phyloP scores from a whole-genome alignment of 805 yeast genomes.

The Lachancea cidri region DNA sequence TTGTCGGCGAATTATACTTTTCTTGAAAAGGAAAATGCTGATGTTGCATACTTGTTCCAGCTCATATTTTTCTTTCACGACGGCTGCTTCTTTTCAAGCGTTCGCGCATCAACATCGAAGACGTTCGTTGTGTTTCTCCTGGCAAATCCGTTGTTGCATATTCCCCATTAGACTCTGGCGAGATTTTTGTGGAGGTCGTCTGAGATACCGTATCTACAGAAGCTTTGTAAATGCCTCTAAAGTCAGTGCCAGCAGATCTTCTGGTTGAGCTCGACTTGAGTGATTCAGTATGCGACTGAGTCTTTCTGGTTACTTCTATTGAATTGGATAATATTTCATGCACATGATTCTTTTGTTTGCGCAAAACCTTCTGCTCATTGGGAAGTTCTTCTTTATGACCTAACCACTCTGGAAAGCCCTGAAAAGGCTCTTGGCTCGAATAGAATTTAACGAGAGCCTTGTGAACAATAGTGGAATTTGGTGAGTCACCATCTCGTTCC shows the following conservation, averaged over 20 bases:
- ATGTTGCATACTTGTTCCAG: too few relatives aligned
- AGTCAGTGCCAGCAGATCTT: conserved; percentile 6
- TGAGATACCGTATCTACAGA: too few relatives aligned
- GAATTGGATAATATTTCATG: conserved; percentile 1
- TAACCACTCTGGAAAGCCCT: conserved; percentile 35
- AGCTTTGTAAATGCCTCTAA: conserved; percentile 7
- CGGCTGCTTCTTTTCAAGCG: conserved; percentile 21
- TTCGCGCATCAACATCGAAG: conserved; percentile 30
- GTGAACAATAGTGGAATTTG: conserved; percentile 41
- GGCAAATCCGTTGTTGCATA: not conserved
- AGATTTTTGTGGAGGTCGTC: not conserved
- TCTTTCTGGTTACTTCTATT: not conserved
- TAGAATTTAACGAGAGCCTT: conserved; percentile 41
- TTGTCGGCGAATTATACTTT: too few relatives aligned
- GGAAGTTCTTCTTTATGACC: conserved; percentile 33
- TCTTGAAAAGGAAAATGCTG: too few relatives aligned
- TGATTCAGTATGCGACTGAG: not conserved
- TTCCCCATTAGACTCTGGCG: not conserved
- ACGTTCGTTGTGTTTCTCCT: conserved; percentile 8
- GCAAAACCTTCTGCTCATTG: conserved; percentile 28
- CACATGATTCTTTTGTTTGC: conserved; percentile 22
- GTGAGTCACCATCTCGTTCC: conserved; percentile 41
- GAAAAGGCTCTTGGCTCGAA: conserved; percentile 28
- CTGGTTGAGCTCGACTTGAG: not conserved
- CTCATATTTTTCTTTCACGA: too few relatives aligned